phyloP scores from a whole-genome alignment of 495 filamentous ascomycete species.

The Chaetomidium leptoderma region DNA sequence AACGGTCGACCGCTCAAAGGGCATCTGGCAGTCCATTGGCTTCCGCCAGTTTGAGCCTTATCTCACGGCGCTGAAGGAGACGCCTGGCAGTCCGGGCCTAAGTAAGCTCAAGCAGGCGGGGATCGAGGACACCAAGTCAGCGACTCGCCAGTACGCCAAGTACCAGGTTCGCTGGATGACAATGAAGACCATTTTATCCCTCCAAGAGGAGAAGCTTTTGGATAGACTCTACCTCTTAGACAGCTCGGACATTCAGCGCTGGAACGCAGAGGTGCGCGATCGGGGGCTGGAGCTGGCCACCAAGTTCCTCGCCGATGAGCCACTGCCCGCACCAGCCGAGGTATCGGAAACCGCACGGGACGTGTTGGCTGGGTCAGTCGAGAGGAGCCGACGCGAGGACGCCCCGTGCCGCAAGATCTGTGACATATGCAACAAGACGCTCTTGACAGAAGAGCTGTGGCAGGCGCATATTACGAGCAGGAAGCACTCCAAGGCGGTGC shows the following conservation, averaged over 20 bases:
- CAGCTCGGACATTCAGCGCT: conserved; percentile 57
- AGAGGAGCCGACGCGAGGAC: conserved; percentile 42
- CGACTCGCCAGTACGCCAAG: conserved; percentile 82
- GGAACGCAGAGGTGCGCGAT: conserved; percentile 54
- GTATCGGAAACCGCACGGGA: conserved; percentile 57
- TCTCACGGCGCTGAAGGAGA: conserved; percentile 48
- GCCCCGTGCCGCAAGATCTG: conserved; percentile 58
- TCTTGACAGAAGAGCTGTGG: conserved; percentile 72
- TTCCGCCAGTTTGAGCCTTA: conserved; percentile 84
- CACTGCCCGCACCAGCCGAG: conserved; percentile 56
- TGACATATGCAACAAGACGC: conserved; percentile 65
- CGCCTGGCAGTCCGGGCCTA: conserved; percentile 34
- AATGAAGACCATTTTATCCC: conserved; percentile 65
- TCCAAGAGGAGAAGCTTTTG: conserved; percentile 49
- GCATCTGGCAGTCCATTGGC: conserved; percentile 95
- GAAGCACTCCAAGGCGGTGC: conserved; percentile 45
- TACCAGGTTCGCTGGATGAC: conserved; percentile 83
- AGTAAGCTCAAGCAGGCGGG: conserved; percentile 33
- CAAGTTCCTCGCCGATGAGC: conserved; percentile 52
- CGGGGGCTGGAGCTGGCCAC: conserved; percentile 59
- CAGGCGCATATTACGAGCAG: conserved; percentile 64
- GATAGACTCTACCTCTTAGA: conserved; percentile 69
- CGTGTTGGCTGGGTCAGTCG: conserved; percentile 52
- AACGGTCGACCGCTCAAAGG: conserved; percentile 63
- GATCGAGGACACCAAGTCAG: conserved; percentile 59